A percentile compares a stretch with the other conserved stretches of the same genome.
phyloP scores from a whole-genome alignment of 495 filamentous ascomycete genomes.

The Lichina pygmaea region DNA sequence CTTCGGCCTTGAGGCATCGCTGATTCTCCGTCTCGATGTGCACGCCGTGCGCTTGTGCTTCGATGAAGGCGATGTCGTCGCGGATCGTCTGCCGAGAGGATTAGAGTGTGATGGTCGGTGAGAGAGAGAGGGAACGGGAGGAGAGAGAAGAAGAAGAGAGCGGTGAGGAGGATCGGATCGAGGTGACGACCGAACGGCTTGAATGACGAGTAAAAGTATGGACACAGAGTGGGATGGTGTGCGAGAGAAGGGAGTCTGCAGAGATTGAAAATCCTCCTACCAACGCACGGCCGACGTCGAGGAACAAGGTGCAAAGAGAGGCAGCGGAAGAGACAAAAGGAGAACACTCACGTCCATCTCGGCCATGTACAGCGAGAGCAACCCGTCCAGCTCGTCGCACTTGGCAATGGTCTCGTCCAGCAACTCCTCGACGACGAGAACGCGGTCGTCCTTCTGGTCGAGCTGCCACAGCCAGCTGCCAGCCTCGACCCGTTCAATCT shows the following conservation, averaged over 20 bases:
- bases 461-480: constrained; percentile 76
- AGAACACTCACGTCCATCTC: constrained; percentile 54
- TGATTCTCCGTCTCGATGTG: constrained; percentile 96
- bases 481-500: constrained; percentile 71
- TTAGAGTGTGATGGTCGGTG: constrained; percentile 11
- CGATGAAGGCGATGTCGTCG: constrained; percentile 88
- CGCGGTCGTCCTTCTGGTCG: constrained; percentile 70
- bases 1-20: constrained; percentile 70
- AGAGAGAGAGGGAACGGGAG: neutral
- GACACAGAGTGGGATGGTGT: too few relatives aligned
- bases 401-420: constrained; percentile 75
- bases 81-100: constrained; percentile 43
- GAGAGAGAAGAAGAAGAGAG: neutral
- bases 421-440: constrained; percentile 53
- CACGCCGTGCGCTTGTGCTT: constrained; percentile 84
- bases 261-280: too few relatives aligned
- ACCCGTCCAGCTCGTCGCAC: constrained; percentile 82
- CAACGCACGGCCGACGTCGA: neutral
- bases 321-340: neutral
- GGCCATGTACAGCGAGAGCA: constrained; percentile 79
- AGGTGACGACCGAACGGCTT: too few relatives aligned
- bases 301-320: neutral
- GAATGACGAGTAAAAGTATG: too few relatives aligned
- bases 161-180: too few relatives aligned
- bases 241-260: too few relatives aligned